These are phyloP conservation scores for Penicillium sp. DNA, from an alignment of 2,329 filamentous ascomycete genomes.

Conservation along the genomic window DNA sequence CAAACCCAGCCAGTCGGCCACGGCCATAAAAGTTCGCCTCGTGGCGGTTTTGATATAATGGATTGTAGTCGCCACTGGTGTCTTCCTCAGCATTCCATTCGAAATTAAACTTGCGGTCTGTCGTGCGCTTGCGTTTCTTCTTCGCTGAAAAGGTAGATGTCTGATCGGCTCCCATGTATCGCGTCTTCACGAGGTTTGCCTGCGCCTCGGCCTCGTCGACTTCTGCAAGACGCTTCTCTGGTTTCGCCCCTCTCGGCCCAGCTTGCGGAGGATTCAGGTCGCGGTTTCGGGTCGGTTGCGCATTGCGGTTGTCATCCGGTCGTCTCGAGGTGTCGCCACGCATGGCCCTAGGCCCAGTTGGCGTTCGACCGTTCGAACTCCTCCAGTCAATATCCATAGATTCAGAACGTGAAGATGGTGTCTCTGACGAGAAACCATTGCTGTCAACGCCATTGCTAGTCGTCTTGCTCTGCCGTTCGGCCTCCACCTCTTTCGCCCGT, in stretches of 20 bases:
- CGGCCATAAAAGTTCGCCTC: slow-evolving; percentile 65
- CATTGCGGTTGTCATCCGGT: slow-evolving; percentile 1
- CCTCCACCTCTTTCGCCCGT: slow-evolving; percentile 64
- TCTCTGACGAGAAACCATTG: slow-evolving; percentile 18
- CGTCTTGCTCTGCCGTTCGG: slow-evolving; percentile 49
- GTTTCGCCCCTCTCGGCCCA: slow-evolving; percentile 31
- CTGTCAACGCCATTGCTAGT: slow-evolving; percentile 24
- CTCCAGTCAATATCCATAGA: slow-evolving; percentile 17
- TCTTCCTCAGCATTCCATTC: slow-evolving; percentile 96
- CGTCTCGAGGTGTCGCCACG: slow-evolving; percentile 17
- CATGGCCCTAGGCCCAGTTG: slow-evolving; percentile 63
- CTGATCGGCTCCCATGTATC: slow-evolving; percentile 87
- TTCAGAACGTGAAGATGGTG: slow-evolving; percentile 14
- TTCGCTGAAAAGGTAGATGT: slow-evolving; percentile 89
- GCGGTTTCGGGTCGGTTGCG: slow-evolving; percentile 27
- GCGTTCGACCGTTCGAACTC: slow-evolving; percentile 30
- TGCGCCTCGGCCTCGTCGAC: slow-evolving; percentile 61
- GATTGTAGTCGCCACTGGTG: slow-evolving; percentile 77
- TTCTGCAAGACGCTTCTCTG: slow-evolving; percentile 42
- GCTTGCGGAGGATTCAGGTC: slow-evolving; percentile 48
- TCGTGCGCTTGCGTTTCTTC: slow-evolving; percentile 90
- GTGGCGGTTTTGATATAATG: slow-evolving; percentile 64
- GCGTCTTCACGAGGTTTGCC: slow-evolving; percentile 65
- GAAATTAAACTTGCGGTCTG: slow-evolving; percentile 97
- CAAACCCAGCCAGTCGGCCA: slow-evolving; percentile 61